A percentile compares a stretch with the other conserved stretches of the same genome.
phyloP scores from a whole-genome alignment of 169 alveolate species.

The Neospora caninum region DNA sequence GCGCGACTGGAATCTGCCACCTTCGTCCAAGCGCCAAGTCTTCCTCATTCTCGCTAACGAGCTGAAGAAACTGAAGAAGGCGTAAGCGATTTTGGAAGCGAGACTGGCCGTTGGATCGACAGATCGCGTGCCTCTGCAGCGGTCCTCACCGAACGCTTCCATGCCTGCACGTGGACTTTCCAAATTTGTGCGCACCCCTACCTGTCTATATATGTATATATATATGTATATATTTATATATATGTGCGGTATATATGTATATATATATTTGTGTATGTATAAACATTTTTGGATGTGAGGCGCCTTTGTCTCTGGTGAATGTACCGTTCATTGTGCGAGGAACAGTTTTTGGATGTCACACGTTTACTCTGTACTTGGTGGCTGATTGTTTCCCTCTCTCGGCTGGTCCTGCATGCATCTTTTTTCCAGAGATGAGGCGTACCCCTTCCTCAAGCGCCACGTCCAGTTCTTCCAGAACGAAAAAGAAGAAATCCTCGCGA shows the following conservation, averaged over 20 bases:
- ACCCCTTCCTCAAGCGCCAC: conserved; percentile 56
- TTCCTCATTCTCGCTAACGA: conserved; percentile 58
- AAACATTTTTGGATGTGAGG: too few relatives aligned
- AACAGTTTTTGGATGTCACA: too few relatives aligned
- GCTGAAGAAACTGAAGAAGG: conserved; percentile 61
- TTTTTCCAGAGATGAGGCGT: conserved; percentile 56
- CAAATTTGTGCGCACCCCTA: too few relatives aligned
- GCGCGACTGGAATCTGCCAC: conserved; percentile 58
- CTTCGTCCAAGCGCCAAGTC: conserved; percentile 50
- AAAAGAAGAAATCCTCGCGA: conserved; percentile 36
- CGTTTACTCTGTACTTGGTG: neutral
- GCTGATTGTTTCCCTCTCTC: neutral
- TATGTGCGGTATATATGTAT: neutral
- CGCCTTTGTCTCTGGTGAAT: too few relatives aligned
- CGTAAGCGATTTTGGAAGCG: neutral
- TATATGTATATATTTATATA: neutral
- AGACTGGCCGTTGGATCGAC: neutral
- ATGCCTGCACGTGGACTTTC: neutral
- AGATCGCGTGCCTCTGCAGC: too few relatives aligned
- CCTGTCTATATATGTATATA: neutral
- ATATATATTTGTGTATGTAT: too few relatives aligned
- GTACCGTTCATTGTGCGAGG: too few relatives aligned
- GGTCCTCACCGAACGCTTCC: neutral
- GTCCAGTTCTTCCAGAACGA: conserved; percentile 61
- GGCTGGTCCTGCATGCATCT: conserved; percentile 7